Percentiles rank a stretch among this genome's conserved stretches.
phyloP scores from a whole-genome alignment of 257 asterid genomes.

The Ilex asprella region DNA sequence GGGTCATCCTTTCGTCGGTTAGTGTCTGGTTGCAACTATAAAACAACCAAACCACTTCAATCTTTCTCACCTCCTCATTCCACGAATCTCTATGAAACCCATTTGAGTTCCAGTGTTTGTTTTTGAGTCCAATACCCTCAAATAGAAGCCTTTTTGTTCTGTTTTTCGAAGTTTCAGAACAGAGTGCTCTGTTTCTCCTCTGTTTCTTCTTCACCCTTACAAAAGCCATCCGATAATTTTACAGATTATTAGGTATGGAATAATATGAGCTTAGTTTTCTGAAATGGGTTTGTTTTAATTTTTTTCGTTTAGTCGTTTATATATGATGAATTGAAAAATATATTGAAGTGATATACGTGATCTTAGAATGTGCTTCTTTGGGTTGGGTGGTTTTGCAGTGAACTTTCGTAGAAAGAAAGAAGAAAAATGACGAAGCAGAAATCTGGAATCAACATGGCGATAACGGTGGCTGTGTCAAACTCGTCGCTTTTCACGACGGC shows the following conservation, averaged over 20 bases:
- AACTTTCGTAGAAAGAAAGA: no score
- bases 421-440: slow-evolving; percentile 46
- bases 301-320: no score
- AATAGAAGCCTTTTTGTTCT: background rate
- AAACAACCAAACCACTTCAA: background rate
- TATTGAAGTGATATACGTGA: no score
- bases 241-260: background rate
- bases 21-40: background rate
- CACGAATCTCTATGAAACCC: background rate
- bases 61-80: background rate
- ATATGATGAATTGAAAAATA: no score
- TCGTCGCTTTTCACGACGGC: slow-evolving; percentile 38
- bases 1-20: background rate
- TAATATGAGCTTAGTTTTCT: background rate
- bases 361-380: no score
- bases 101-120: background rate
- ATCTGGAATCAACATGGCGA: slow-evolving; percentile 38
- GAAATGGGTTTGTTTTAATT: background rate
- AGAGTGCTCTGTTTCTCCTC: background rate
- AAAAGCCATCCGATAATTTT: no score
- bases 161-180: background rate
- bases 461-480: slow-evolving; percentile 43
- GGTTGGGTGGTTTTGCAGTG: background rate
- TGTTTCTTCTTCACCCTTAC: no score
- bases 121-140: no score